Evolutionary conservation across 2,329 filamentous ascomycete species (phyloP), one percentile per base, ranked within the genome.

Genomic region (Ascochyta koolunga): DNA sequence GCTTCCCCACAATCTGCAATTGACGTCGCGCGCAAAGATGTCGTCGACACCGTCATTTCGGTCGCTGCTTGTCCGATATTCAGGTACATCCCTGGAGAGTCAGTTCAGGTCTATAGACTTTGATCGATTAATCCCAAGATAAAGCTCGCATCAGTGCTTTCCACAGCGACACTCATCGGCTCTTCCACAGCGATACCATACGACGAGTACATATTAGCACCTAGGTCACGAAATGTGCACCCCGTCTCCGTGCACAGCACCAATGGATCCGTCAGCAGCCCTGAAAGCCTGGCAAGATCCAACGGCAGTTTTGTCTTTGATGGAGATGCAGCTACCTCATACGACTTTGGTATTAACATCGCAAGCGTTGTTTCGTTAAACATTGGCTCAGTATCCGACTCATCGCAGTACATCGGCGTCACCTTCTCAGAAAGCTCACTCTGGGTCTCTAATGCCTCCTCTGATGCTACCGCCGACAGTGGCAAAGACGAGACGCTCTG

Each of bases 401-500:
- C 58, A 0, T 61, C 70, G 29, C 74, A 78, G 42, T 75, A 70
- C 59, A 77, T 79, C 37, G 77, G 77, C 42, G 64, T 79, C 24
- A 74, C 76, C 2, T 79, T 75, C 50, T 72, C 73, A 2, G 77
- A 79, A 46, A 74, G 69, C 51, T 77, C 73, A 0, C 58, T 82
- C 1, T 85, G 79, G 79, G 79, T 84, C 39, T 81, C 76, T 32
- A 75, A 73, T 3, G 60, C 75, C 24, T 74, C 68, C 7, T 75
- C 76, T 53, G 81, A 83, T 64, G 78, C 77, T 1, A 82, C 78
- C 0, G 73, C 73, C 2, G 77, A 80, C 44, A 70, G 73, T 4
- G 79, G 77, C 0, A 73, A 79, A 10, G 81, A 83, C 41, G 75
- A 78, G 43, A 73, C 76, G 0, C 69, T 83, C 0, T 83, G 79